Base-by-base conservation (phyloP, 1,284 basidiomycete genomes). In the Marasmius oreades region DNA sequence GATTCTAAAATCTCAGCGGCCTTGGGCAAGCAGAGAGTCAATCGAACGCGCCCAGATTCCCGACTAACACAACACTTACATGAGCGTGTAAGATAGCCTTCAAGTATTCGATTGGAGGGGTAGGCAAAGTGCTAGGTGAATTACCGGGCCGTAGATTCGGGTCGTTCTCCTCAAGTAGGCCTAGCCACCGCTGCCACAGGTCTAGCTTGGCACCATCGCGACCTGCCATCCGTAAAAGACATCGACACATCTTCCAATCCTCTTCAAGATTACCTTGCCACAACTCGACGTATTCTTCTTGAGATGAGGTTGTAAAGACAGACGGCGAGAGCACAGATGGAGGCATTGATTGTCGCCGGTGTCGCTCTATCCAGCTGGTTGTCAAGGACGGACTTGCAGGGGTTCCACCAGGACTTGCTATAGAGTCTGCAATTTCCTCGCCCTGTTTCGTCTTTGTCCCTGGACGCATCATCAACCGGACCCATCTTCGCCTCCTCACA, bases 381-480 rank as follows among this genome's bases (percentile, higher is more conserved):
- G 22, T 7, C 16, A 39, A 62, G 54, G 34, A 68, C 54, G n/a
- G 70, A 28, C 56, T 52, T 28, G 34, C 65, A 18, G 53, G 55
- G 26, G 44, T 55, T 24, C 12, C 36, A 11, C 43, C 3, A 18
- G 39, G 39, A 22, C 26, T 50, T 42, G 42, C 23, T 33, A 53
- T 34, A 34, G 26, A 53, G 45, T 52, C 53, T 52, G 34, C 52
- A 26, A 31, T 48, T 23, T 61, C 57, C 33, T 48, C 52, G 37
- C 62, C 56, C n/a, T 61, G 56, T 37, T 55, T 51, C 22, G 20
- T 60, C 52, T 62, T 53, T 48, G 59, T 69, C 20, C 78, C 78
- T 2, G 86, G 84, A 11, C 85, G 77, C 74, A 90, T 81, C 90
- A 92, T 92, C 28, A 92, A 74, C 34, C 90, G 77, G 36, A 92